Evolutionary conservation across 1,139 yeast species (phyloP).

Genomic region (Pichia sp.): DNA sequence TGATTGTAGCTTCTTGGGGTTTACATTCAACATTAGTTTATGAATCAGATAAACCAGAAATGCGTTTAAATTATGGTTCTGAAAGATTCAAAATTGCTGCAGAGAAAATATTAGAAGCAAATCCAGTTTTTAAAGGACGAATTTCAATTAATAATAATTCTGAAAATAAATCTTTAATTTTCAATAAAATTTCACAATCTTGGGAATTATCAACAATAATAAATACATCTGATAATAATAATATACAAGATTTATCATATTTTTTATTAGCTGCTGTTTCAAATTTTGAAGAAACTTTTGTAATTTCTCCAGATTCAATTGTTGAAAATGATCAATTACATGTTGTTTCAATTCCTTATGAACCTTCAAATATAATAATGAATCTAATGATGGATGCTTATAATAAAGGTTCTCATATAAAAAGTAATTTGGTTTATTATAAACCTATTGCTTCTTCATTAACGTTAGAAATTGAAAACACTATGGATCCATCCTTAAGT

Average conservation of each 20-base stretch:
- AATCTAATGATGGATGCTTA: constrained; percentile 57
- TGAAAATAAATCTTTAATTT: constrained; percentile 5
- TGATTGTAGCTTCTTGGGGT: constrained; percentile 78
- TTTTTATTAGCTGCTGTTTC: constrained; percentile 58
- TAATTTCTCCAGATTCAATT: constrained; percentile 65
- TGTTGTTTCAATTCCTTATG: constrained; percentile 46
- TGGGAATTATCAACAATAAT: not conserved
- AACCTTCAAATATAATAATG: constrained; percentile 37
- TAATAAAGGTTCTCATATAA: constrained; percentile 48
- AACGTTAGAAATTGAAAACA: constrained; percentile 25
- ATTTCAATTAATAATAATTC: constrained; percentile 14
- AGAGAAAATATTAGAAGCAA: constrained; percentile 38
- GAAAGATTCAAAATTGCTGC: constrained; percentile 72
- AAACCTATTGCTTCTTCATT: constrained; percentile 1
- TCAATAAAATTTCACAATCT: not conserved
- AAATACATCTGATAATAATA: too few species aligned
- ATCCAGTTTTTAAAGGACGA: constrained; percentile 48
- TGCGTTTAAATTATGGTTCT: constrained; percentile 50
- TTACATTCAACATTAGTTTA: constrained; percentile 83
- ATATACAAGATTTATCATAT: constrained; percentile 46
- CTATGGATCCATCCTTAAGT: constrained; percentile 1
- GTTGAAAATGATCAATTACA: constrained; percentile 47
- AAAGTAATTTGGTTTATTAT: constrained; percentile 41
- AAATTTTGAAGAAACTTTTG: constrained; percentile 60
- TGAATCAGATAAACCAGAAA: constrained; percentile 63